Conservation (phyloP, 306 rosid genomes). For the Acmispon strigosus region DNA sequence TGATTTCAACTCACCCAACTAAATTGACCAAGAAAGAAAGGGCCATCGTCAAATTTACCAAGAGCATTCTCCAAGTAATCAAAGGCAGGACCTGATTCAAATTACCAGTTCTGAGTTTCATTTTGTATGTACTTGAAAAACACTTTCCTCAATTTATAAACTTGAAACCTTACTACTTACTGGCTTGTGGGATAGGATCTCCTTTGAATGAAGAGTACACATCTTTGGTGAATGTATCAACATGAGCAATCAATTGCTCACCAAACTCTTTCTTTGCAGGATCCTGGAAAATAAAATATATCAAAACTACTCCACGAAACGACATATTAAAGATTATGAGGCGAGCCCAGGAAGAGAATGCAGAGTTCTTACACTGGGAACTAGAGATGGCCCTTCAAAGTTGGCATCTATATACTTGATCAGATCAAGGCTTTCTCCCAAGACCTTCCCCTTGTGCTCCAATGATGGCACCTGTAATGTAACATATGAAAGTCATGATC, state of each 20-base stretch:
- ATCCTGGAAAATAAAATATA: slow-evolving; percentile 33
- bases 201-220: slow-evolving; percentile 36
- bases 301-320: not conserved
- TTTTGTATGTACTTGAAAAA: not conserved
- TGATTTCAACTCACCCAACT: slow-evolving; percentile 52
- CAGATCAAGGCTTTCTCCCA: slow-evolving; percentile 79
- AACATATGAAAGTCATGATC: not conserved
- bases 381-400: slow-evolving; percentile 45
- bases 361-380: slow-evolving; percentile 42
- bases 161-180: slow-evolving; percentile 33
- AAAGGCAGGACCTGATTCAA: slow-evolving; percentile 46
- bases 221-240: slow-evolving; percentile 33
- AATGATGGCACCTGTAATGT: slow-evolving; percentile 46
- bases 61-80: slow-evolving; percentile 73
- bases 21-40: slow-evolving; percentile 66
- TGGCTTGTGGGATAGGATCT: slow-evolving; percentile 25
- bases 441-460: slow-evolving; percentile 72
- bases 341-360: not conserved
- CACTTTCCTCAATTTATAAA: not conserved
- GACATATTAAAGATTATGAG: not conserved
- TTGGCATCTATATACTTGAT: slow-evolving; percentile 50
- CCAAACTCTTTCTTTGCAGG: slow-evolving; percentile 42
- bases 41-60: slow-evolving; percentile 56
- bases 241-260: slow-evolving; percentile 45
- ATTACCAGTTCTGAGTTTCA: not conserved